A percentile compares a stretch with the other conserved stretches of the same genome.
These are phyloP conservation scores for Colletotrichum sp. DNA, from an alignment of 2,329 filamentous ascomycete genomes.

Conservation along the genomic window DNA sequence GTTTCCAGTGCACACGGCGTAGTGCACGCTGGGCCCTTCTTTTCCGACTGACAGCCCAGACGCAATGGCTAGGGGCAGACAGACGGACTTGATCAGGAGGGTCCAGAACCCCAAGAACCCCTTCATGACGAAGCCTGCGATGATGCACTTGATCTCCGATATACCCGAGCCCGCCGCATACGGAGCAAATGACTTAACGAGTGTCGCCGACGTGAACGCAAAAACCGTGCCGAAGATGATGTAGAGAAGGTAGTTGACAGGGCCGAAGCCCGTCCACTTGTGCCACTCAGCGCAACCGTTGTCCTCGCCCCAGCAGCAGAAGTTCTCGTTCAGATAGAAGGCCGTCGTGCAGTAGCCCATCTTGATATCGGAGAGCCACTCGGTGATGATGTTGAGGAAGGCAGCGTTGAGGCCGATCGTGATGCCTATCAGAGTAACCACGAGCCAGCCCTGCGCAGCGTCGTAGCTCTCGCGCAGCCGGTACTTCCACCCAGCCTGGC, in stretches of 20 bases:
- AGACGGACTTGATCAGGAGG: constrained; percentile 90
- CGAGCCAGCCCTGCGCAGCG: constrained; percentile 96
- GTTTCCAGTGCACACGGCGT: constrained; percentile 96
- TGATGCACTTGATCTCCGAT: constrained; percentile 99
- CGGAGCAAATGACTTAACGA: constrained; percentile 91
- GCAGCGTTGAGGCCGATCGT: constrained; percentile 94
- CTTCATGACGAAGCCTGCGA: constrained; percentile 99
- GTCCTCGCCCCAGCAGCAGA: constrained; percentile 97
- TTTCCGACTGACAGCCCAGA: constrained; percentile 96
- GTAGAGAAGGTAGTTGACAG: constrained; percentile 87
- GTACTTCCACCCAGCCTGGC: constrained; percentile 76
- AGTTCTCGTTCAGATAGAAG: constrained; percentile 96
- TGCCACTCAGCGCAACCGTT: constrained; percentile 90
- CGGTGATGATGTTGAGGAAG: constrained; percentile 91
- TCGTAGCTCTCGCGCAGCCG: constrained; percentile 88
- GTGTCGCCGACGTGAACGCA: constrained; percentile 78
- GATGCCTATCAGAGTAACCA: constrained; percentile 91
- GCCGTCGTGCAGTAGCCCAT: constrained; percentile 93
- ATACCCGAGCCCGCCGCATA: constrained; percentile 97
- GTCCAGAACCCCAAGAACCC: constrained; percentile 94
- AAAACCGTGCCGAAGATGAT: constrained; percentile 85
- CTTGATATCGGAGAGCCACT: constrained; percentile 97
- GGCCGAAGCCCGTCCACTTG: constrained; percentile 79
- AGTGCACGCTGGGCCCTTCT: constrained; percentile 98
- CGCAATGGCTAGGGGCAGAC: constrained; percentile 88